Percentiles rank a stretch among this genome's conserved stretches.
These are phyloP conservation scores for Flaveria floridana DNA, from an alignment of 140 eudicot species.

Conservation along the genomic window DNA sequence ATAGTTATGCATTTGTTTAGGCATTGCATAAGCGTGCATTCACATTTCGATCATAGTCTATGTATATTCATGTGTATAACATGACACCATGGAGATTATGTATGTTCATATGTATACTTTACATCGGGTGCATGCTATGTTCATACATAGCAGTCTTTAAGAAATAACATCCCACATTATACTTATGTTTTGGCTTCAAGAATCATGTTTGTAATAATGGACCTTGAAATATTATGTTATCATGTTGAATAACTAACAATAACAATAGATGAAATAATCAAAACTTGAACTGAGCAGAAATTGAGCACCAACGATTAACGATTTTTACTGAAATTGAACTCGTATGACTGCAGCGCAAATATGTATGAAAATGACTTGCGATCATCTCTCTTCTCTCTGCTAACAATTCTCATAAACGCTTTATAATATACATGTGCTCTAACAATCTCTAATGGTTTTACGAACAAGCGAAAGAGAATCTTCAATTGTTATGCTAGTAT, in stretches of 20 bases:
- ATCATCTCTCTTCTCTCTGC: no score
- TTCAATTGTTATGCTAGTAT: no score
- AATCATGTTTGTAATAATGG: background rate
- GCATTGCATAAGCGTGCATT: conserved; percentile 37
- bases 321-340: no score
- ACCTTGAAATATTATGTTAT: background rate
- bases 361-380: no score
- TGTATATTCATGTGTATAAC: conserved; percentile 44
- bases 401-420: no score
- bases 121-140: conserved; percentile 19
- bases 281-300: no score
- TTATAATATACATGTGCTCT: no score
- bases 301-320: no score
- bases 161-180: conserved; percentile 11
- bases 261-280: no score
- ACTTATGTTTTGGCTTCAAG: conserved; percentile 11
- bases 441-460: no score
- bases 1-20: conserved; percentile 28
- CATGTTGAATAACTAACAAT: background rate
- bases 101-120: conserved; percentile 20
- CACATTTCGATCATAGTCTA: conserved; percentile 32
- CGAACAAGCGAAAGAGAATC: no score
- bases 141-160: conserved; percentile 7
- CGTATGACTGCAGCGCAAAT: no score
- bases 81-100: conserved; percentile 34